phyloP scores from a whole-genome alignment of 2,329 filamentous ascomycete species.

The Sporothrix humicola region DNA sequence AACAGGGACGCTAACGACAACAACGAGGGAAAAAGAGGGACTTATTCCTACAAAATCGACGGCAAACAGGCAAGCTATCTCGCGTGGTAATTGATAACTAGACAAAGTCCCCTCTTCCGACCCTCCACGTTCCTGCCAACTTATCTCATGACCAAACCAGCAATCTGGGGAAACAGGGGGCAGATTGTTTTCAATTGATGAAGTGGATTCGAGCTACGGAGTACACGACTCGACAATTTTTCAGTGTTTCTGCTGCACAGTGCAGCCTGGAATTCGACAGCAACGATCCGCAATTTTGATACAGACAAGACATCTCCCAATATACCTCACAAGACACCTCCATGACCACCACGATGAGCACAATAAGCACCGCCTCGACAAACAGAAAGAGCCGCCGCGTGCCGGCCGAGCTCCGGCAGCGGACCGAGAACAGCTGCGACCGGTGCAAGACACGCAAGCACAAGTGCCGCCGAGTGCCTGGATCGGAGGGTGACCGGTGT shows the following conservation, averaged over 20 bases:
- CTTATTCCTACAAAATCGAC: background rate
- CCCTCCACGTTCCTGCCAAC: background rate
- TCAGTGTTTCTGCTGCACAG: no score
- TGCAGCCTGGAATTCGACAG: no score
- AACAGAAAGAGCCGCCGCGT: conserved; percentile 43
- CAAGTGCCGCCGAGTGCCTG: conserved; percentile 48
- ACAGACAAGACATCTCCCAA: no score
- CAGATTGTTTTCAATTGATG: background rate
- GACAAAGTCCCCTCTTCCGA: background rate
- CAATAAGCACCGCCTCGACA: conserved; percentile 13
- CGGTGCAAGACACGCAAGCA: conserved; percentile 54
- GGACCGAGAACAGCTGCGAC: conserved; percentile 53
- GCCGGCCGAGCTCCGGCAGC: conserved; percentile 51
- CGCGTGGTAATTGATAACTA: background rate
- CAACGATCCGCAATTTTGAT: no score
- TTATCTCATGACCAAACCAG: background rate
- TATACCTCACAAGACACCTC: no score
- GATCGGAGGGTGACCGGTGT: conserved; percentile 46
- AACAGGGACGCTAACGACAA: background rate
- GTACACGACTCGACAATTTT: no score
- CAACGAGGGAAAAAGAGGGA: background rate
- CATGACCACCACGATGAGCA: background rate
- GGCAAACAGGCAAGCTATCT: conserved; percentile 29
- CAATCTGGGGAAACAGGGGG: conserved; percentile 11
- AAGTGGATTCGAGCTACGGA: background rate